These are phyloP conservation scores for Colletotrichum sidae DNA, from an alignment of 2,329 filamentous ascomycete genomes.

Conservation along the genomic window DNA sequence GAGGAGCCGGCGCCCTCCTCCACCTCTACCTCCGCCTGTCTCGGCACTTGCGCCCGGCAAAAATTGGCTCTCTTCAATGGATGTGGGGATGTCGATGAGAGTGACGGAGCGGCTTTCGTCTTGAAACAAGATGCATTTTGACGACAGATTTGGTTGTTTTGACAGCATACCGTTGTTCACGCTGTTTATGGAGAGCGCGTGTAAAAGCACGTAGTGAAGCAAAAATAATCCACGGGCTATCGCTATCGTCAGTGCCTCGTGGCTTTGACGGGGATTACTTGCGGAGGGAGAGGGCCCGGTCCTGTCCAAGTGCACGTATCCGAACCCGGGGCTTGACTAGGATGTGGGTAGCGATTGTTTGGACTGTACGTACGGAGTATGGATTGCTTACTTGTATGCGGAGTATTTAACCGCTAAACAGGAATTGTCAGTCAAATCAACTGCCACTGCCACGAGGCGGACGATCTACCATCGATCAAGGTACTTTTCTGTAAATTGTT, in stretches of 20 bases:
- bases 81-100: conserved; percentile 76
- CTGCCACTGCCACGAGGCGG: no score
- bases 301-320: conserved; percentile 27
- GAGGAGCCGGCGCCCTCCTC: conserved; percentile 54
- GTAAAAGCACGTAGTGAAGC: no score
- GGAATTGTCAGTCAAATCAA: no score
- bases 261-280: conserved; percentile 23
- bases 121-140: conserved; percentile 33
- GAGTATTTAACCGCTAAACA: no score
- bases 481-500: no score
- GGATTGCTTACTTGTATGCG: no score
- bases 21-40: conserved; percentile 9
- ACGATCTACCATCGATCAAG: no score
- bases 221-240: no score
- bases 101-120: conserved; percentile 52
- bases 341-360: conserved; percentile 13
- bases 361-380: no score
- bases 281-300: conserved; percentile 21
- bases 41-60: conserved; percentile 47
- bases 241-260: background rate
- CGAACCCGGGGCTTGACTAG: conserved; percentile 10
- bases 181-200: no score
- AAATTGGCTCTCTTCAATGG: conserved; percentile 75
- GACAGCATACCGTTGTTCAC: no score
- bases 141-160: no score